Percentiles rank a stretch among this genome's conserved stretches.
These are phyloP conservation scores for Quercus dentata DNA, from an alignment of 306 rosid species.

Conservation along the genomic window DNA sequence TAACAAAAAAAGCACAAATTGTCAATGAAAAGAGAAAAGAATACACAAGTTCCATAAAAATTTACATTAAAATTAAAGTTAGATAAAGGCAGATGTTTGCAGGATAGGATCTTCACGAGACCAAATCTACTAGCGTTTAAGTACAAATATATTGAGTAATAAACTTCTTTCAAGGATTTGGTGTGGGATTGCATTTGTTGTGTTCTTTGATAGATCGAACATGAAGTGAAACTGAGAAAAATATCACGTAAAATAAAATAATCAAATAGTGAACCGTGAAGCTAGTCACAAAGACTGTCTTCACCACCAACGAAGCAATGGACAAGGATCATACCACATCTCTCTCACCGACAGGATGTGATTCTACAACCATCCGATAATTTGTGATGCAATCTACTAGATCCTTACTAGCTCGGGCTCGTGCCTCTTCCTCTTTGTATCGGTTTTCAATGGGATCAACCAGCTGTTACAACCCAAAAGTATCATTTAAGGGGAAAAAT, in stretches of 20 bases:
- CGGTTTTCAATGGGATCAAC: conserved; percentile 3
- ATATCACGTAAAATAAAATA: neutral
- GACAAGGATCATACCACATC: neutral
- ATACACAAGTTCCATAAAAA: neutral
- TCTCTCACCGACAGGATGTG: neutral
- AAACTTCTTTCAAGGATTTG: too few relatives aligned
- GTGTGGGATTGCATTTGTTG: too few relatives aligned
- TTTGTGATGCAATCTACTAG: neutral
- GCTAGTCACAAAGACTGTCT: neutral
- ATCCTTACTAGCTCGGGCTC: neutral
- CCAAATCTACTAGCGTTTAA: too few relatives aligned
- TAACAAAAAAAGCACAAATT: neutral
- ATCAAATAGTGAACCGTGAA: neutral
- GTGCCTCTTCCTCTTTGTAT: neutral
- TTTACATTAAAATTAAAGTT: neutral
- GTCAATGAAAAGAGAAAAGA: neutral
- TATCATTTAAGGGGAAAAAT: neutral
- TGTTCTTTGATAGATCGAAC: too few relatives aligned
- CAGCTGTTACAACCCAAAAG: neutral
- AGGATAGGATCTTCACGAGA: too few relatives aligned
- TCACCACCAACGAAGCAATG: neutral
- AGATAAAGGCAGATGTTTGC: too few relatives aligned
- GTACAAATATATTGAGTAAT: too few relatives aligned
- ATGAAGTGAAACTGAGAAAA: too few relatives aligned
- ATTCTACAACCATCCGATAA: neutral